Conservation (phyloP, 768 basidiomycete genomes). For the Suillus discolor region DNA sequence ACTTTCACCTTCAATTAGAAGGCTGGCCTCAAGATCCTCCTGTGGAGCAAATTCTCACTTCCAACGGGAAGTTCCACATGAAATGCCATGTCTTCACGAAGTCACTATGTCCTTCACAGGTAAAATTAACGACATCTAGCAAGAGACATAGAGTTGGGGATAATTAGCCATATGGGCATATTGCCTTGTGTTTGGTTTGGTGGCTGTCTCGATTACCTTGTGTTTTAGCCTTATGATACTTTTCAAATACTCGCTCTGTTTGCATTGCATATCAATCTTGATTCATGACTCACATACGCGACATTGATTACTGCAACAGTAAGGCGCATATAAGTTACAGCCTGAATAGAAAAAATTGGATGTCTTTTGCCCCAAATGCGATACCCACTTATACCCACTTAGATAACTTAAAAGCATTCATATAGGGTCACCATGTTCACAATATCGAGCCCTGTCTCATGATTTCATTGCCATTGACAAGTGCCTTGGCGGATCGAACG, state of each 20-base stretch:
- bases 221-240: not conserved
- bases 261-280: not conserved
- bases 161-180: not conserved
- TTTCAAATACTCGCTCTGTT: not conserved
- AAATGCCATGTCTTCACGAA: not conserved
- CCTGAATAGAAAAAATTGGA: too few species aligned
- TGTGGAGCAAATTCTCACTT: not conserved
- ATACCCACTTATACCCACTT: too few species aligned
- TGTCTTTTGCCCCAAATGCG: too few species aligned
- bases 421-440: too few species aligned
- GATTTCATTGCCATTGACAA: slow-evolving; percentile 56
- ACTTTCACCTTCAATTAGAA: not conserved
- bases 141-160: not conserved
- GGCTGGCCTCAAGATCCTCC: not conserved
- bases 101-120: not conserved
- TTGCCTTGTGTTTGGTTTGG: not conserved
- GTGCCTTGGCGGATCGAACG: too few species aligned
- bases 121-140: not conserved
- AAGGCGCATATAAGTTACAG: too few species aligned
- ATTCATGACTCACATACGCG: not conserved
- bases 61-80: not conserved
- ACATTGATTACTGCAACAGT: not conserved
- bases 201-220: not conserved
- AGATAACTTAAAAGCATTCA: too few species aligned
- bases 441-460: slow-evolving; percentile 81